Evolutionary conservation across 2,329 filamentous ascomycete species (phyloP), one percentile per base, ranked within the genome.

Genomic region (Arthroderma uncinatum): DNA sequence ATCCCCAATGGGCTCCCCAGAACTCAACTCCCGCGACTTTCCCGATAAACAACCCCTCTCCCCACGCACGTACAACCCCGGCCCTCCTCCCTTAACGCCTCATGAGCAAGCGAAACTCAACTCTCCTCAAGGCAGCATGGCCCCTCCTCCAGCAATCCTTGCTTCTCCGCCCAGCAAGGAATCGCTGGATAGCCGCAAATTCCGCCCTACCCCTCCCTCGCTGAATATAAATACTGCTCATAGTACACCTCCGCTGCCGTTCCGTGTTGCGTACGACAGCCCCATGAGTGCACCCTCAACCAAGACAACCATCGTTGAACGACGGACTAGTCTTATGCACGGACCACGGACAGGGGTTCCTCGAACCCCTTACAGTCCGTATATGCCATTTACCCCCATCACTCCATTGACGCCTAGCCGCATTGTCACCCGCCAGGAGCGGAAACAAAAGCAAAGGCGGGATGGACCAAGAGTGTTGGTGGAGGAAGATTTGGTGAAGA

Each of bases 31-130:
- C 42, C 67, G 68, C 40, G 71, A 76, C 52, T 77, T 78, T 59
- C 69, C 74, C 12, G 74, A 76, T 21, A 74, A 71, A n/a, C 74
- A 78, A n/a, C 78, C 81, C 1, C 71, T 83, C 2, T 81, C 79
- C 1, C 81, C 81, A 7, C 74, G 79, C 42, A 71, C 77, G 61
- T 82, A 82, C 68, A 76, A 76, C 50, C 79, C 78, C 0, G 76
- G 78, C 1, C 75, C 77, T 6, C 79, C 80, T 1, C 80, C 81
- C n/a, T 74, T 74, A 5, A 76, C 77, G 2, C 78, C 79, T 4
- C 58, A 63, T 10, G 63, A 67, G 48, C 67, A 59, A 40, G 56
- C 36, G 53, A 47, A 57, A 63, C 10, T 54, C 61, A 21, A 61
- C 53, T 55, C 37, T n/a, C 53, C 53, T 21, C 44, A 30, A 2